Percentiles rank a stretch among this genome's conserved stretches.
These are phyloP conservation scores for Pochonia chlamydosporia DNA, from an alignment of 2,329 filamentous ascomycete species.

Conservation along the genomic window DNA sequence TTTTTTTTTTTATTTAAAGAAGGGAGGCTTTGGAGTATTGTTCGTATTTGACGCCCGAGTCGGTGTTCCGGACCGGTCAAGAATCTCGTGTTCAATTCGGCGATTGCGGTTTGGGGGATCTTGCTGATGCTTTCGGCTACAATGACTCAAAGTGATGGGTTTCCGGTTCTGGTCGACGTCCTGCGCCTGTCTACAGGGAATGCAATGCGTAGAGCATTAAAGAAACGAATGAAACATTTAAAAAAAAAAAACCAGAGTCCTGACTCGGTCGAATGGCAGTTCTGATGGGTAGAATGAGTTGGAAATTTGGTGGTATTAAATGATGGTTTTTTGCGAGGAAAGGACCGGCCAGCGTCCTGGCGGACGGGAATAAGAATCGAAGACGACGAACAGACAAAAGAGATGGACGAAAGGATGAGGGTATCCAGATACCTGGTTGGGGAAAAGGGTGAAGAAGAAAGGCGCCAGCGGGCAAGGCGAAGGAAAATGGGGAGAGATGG, in stretches of 20 bases:
- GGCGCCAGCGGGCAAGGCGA: constrained; percentile 3
- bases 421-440: not conserved
- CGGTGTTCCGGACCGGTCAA: too few relatives aligned
- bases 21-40: too few relatives aligned
- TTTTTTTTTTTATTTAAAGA: too few relatives aligned
- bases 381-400: not conserved
- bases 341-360: not conserved
- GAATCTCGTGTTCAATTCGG: too few relatives aligned
- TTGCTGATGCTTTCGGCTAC: too few relatives aligned
- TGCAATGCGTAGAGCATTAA: not conserved
- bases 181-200: not conserved
- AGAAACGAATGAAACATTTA: not conserved
- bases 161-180: not conserved
- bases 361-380: not conserved
- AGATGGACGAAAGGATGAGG: not conserved
- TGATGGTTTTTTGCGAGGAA: not conserved
- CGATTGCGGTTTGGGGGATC: too few relatives aligned
- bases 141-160: too few relatives aligned
- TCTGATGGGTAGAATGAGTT: too few relatives aligned
- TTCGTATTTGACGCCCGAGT: too few relatives aligned
- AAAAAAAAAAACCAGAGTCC: not conserved
- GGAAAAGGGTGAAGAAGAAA: not conserved
- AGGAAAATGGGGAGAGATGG: too few relatives aligned
- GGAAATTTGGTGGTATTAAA: too few relatives aligned
- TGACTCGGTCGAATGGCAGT: too few relatives aligned